Conservation (phyloP, 1,139 yeast genomes). For the Candida anutae region DNA sequence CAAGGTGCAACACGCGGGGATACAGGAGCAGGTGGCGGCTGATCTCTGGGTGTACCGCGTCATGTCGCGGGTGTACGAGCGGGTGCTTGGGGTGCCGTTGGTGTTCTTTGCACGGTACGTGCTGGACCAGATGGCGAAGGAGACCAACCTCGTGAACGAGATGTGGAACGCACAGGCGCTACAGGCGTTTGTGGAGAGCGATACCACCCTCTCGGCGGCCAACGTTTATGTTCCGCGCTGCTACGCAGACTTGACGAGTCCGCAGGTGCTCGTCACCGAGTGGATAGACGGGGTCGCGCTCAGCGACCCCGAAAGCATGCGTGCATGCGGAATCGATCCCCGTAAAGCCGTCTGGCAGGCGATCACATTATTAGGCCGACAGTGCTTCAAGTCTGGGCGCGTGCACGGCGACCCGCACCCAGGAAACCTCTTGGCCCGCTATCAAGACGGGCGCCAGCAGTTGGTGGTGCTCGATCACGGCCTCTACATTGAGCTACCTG, state of each 20-base stretch:
- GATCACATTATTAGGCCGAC: conserved; percentile 52
- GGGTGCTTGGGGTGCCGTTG: conserved; percentile 58
- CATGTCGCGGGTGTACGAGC: conserved; percentile 48
- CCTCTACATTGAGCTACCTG: conserved; percentile 48
- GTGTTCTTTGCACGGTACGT: conserved; percentile 50
- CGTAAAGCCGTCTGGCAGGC: conserved; percentile 43
- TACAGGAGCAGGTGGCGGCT: conserved; percentile 46
- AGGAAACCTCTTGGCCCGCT: conserved; percentile 59
- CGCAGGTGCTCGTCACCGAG: conserved; percentile 54
- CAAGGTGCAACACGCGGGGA: conserved; percentile 60
- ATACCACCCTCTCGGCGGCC: conserved; percentile 13
- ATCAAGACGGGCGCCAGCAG: conserved; percentile 39
- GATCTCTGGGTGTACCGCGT: conserved; percentile 53
- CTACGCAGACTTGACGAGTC: conserved; percentile 38
- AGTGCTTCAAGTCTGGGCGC: conserved; percentile 67
- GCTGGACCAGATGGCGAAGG: conserved; percentile 49
- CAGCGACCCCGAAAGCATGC: conserved; percentile 35
- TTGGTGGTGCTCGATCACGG: conserved; percentile 74
- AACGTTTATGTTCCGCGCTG: conserved; percentile 43
- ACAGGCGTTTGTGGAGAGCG: conserved; percentile 13
- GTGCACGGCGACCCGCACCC: conserved; percentile 84
- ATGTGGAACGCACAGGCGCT: conserved; percentile 38
- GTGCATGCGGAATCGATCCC: conserved; percentile 33
- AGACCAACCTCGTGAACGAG: conserved; percentile 56
- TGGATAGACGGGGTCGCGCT: conserved; percentile 71